phyloP scores from a whole-genome alignment of 148 eudicot genomes.

The Amaranthus cruentus region DNA sequence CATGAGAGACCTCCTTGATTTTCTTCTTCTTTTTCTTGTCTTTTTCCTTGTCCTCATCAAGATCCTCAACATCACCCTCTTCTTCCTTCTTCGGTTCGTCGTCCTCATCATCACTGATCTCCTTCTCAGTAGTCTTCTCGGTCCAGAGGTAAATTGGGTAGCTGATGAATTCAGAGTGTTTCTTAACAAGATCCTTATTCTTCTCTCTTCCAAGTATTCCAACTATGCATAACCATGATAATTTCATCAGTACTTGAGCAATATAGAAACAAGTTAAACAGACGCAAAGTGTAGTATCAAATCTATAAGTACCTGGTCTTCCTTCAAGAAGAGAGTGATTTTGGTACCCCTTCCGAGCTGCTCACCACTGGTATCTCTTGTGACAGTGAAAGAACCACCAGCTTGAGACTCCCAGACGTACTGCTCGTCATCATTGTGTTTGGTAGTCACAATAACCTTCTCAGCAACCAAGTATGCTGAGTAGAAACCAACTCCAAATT shows the following conservation, averaged over 20 bases:
- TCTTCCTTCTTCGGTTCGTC: constrained; percentile 73
- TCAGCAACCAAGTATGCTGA: constrained; percentile 89
- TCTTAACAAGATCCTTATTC: constrained; percentile 90
- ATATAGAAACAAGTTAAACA: not conserved
- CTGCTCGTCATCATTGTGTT: constrained; percentile 87
- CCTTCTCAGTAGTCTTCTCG: constrained; percentile 84
- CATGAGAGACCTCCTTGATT: constrained; percentile 81
- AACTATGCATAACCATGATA: constrained; percentile 27
- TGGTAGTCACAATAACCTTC: constrained; percentile 80
- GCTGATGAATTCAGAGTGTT: constrained; percentile 92
- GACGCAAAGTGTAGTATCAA: not conserved
- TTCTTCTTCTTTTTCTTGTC: constrained; percentile 67
- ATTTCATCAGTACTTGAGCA: not conserved
- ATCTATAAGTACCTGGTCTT: constrained; percentile 57
- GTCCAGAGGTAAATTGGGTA: constrained; percentile 94
- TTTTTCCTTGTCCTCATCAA: constrained; percentile 75
- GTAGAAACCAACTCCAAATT: constrained; percentile 88
- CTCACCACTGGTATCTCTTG: constrained; percentile 68
- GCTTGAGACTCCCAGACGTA: constrained; percentile 92
- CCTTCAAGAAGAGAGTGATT: constrained; percentile 83
- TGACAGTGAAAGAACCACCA: constrained; percentile 84
- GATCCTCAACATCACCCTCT: constrained; percentile 76
- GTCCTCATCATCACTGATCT: constrained; percentile 83
- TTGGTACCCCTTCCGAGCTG: constrained; percentile 88
- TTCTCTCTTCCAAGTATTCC: constrained; percentile 89